Conservation (phyloP, 1,284 basidiomycete genomes). For the Melampsora americana region DNA sequence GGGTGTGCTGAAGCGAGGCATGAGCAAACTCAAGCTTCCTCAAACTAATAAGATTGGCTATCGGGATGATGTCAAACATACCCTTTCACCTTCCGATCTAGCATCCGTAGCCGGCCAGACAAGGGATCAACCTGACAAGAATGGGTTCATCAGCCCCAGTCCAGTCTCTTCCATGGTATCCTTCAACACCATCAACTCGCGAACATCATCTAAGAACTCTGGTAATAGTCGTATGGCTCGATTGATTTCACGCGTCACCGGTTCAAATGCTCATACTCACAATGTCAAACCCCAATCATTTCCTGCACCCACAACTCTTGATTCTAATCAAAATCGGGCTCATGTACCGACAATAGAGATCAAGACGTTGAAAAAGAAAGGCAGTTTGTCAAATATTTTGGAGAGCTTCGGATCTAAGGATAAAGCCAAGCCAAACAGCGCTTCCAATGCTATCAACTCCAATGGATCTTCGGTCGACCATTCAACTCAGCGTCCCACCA, state of each 20-base stretch:
- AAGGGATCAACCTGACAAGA: conserved; percentile 1
- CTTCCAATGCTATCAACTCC: not conserved
- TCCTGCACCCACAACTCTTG: not conserved
- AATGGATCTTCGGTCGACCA: not conserved
- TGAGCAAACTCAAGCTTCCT: conserved; percentile 2
- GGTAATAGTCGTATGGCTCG: conserved; percentile 18
- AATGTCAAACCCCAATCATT: not conserved
- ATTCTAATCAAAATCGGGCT: not conserved
- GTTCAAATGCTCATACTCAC: conserved; percentile 3
- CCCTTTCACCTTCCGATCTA: not conserved
- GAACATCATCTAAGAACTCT: conserved; percentile 25
- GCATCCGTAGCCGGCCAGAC: not conserved
- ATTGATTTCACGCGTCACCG: conserved; percentile 26
- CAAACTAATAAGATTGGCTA: conserved; percentile 1
- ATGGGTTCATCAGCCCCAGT: conserved; percentile 18
- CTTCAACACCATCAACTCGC: conserved; percentile 17
- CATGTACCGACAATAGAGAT: not conserved
- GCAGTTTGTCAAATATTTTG: conserved; percentile 29
- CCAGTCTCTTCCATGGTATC: conserved; percentile 38
- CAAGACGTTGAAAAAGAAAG: conserved; percentile 23
- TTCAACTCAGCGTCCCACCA: not conserved
- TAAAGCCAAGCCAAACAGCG: conserved; percentile 9
- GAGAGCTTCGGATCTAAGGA: conserved; percentile 22
- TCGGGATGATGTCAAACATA: not conserved
- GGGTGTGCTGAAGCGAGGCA: not conserved